Conservation (phyloP, 768 basidiomycete species). For the Leccinum incarnatum region DNA sequence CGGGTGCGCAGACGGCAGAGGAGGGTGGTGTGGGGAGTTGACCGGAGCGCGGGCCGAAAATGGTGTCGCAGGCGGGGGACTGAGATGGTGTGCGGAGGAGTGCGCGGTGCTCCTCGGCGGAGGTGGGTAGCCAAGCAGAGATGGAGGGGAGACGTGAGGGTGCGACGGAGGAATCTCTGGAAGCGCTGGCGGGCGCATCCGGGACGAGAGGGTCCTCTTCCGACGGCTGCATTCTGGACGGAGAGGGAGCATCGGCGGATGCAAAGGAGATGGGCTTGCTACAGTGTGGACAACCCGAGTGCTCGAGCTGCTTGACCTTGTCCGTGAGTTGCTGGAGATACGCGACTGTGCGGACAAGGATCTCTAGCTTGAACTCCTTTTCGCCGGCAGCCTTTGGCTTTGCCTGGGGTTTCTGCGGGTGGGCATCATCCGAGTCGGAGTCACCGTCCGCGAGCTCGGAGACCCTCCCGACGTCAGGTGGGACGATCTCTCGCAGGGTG, state of each 20-base stretch:
- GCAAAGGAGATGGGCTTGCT: constrained; percentile 15
- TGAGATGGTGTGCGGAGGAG: constrained; percentile 37
- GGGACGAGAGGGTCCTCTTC: not conserved
- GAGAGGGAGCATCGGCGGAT: not conserved
- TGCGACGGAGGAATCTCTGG: constrained; percentile 1
- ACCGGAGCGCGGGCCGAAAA: constrained; percentile 11
- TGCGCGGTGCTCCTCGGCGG: constrained; percentile 21
- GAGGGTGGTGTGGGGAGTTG: constrained; percentile 58
- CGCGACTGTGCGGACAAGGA: constrained; percentile 77
- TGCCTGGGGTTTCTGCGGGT: constrained; percentile 26
- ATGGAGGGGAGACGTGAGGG: constrained; percentile 58
- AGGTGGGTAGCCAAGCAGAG: constrained; percentile 58
- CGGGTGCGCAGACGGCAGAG: constrained; percentile 50
- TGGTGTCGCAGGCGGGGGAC: constrained; percentile 32
- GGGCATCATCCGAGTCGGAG: constrained; percentile 34
- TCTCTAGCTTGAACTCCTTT: constrained; percentile 92
- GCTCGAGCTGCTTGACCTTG: constrained; percentile 48
- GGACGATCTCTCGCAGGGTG: constrained; percentile 75
- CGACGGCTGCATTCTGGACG: not conserved
- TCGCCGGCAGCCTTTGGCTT: constrained; percentile 47
- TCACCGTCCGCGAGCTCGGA: constrained; percentile 28
- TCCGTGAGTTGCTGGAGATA: constrained; percentile 71
- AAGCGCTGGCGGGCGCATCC: not conserved
- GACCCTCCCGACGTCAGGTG: constrained; percentile 46
- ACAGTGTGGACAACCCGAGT: constrained; percentile 23